Conservation (phyloP, 768 basidiomycete species). For the Mycena amicta region DNA sequence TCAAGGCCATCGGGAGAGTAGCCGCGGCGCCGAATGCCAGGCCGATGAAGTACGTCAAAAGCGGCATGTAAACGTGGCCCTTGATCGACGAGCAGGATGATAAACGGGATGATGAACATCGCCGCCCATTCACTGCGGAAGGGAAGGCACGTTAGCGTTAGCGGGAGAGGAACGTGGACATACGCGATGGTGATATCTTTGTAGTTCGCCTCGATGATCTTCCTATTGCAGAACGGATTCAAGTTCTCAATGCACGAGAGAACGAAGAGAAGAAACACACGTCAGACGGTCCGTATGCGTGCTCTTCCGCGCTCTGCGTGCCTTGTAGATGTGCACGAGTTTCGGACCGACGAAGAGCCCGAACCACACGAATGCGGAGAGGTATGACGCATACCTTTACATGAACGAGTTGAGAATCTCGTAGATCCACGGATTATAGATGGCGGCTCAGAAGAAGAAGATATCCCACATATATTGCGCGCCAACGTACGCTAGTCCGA, state of each 20-base stretch:
- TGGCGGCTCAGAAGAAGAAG: neutral
- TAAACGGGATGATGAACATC: neutral
- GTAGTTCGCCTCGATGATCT: too few species aligned
- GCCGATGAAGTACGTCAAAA: constrained; percentile 9
- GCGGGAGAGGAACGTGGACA: neutral
- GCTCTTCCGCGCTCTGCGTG: neutral
- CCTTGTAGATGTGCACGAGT: neutral
- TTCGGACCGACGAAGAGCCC: constrained; percentile 4
- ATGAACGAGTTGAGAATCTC: neutral
- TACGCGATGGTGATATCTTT: too few species aligned
- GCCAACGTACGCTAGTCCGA: neutral
- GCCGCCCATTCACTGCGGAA: neutral
- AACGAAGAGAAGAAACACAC: neutral
- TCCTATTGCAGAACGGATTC: too few species aligned
- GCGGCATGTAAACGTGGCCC: constrained; percentile 8
- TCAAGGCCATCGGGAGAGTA: constrained; percentile 2
- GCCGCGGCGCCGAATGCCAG: neutral
- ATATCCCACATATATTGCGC: neutral
- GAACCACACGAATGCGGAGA: constrained; percentile 11
- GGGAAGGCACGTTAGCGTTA: neutral
- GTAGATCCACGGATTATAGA: neutral
- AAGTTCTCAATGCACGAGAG: too few species aligned
- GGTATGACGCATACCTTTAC: constrained; percentile 3
- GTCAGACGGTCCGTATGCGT: neutral
- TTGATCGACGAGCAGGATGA: constrained; percentile 6